Conservation (phyloP, 2,329 filamentous ascomycete genomes). For the Hymenoscyphus repandus region DNA sequence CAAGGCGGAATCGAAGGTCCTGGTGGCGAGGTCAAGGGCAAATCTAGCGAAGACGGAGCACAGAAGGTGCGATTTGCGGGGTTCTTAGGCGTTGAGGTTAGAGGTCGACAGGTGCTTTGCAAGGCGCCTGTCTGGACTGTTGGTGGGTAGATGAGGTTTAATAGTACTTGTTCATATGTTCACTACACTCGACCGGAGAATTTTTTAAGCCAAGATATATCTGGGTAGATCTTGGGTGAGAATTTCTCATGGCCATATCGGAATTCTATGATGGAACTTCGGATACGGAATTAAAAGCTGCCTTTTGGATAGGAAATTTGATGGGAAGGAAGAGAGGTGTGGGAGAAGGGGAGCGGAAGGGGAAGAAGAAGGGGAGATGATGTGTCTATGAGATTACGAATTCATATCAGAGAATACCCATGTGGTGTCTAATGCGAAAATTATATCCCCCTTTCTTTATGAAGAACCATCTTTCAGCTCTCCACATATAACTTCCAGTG, state of each 20-base stretch:
- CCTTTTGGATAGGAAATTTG: not conserved
- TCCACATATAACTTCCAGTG: no score
- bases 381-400: not conserved
- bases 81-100: conserved; percentile 69
- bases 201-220: no score
- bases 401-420: not conserved
- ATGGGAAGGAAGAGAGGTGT: not conserved
- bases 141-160: conserved; percentile 9
- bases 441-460: no score
- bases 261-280: no score
- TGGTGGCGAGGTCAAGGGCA: conserved; percentile 18
- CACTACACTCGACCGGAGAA: no score
- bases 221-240: no score
- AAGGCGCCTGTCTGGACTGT: conserved; percentile 71
- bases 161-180: no score
- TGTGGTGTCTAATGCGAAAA: not conserved
- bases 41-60: conserved; percentile 26
- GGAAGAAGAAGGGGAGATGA: not conserved
- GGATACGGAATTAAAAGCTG: no score
- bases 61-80: conserved; percentile 67
- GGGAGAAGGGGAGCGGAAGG: not conserved
- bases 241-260: no score
- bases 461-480: no score
- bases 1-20: conserved; percentile 8
- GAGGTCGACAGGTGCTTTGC: conserved; percentile 67